Evolutionary conservation across 306 rosid species (phyloP), one percentile per base, ranked within the genome.

Genomic region (Lablab purpureus): DNA sequence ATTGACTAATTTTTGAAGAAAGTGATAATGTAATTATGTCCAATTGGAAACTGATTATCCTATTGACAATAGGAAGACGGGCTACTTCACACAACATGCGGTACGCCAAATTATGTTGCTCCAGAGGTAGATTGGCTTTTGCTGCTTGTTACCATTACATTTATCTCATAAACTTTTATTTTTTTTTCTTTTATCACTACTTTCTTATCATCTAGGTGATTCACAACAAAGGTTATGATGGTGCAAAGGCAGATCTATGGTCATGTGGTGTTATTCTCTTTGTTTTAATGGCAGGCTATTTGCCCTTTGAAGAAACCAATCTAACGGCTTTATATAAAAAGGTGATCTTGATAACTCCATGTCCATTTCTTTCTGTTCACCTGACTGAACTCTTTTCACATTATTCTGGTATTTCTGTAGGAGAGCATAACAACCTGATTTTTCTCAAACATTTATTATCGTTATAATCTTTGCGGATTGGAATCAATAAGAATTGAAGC

Each of bases 41-140:
- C 30, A 56, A 54, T 52, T 71, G 50, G 64, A 28, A 64, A 70
- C 80, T 56, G 58, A 55, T 81, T 70, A 58, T 81, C 43, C 49
- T 49, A 55, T 75, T 56, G 60, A 34, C 59, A 30, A 71, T 37
- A 92, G 99, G 98, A 86, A 65, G 99, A 95, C 84, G 99, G 98
- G 43, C 87, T 95, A 68, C 97, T 95, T 81, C 97, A 95, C 84
- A 95, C 98, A 60, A 91, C 98, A 56, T 95, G 99, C 18, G 99
- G 98, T 81, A 95, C 98, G 1, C 99, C 98, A 79, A 95, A 95
- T 85, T 95, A 95, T 73, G 97, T 92, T 86, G 99, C 99, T 73
- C 98, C 98, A 28, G 99, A 95, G 99, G 98, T 95, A 90, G 50
- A 73, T 69, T 78, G 76, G 67, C 76, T 55, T 54, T 78, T 62